Evolutionary conservation across 495 filamentous ascomycete genomes (phyloP).

Genomic region (Aspergillus ellipticus): DNA sequence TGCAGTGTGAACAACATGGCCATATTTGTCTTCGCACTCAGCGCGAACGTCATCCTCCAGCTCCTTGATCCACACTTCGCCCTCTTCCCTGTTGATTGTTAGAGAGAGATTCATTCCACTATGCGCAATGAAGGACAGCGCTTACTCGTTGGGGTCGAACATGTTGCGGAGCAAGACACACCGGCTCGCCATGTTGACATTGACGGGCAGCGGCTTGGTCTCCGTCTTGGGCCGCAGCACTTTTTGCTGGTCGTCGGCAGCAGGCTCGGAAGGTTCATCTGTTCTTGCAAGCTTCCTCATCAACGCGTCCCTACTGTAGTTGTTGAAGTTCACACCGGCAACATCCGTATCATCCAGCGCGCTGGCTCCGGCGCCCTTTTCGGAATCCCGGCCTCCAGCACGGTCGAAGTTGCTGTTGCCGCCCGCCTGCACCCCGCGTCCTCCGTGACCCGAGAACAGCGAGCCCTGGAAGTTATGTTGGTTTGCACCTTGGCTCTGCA

Average conservation of each 20-base stretch:
- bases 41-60: slow-evolving; percentile 88
- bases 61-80: slow-evolving; percentile 86
- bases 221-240: slow-evolving; percentile 77
- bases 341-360: slow-evolving; percentile 98
- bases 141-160: slow-evolving; percentile 91
- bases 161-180: slow-evolving; percentile 94
- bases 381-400: slow-evolving; percentile 82
- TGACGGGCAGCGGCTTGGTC: slow-evolving; percentile 74
- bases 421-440: slow-evolving; percentile 81
- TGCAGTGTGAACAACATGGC: slow-evolving; percentile 95
- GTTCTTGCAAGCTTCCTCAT: slow-evolving; percentile 97
- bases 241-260: slow-evolving; percentile 62
- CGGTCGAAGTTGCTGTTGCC: slow-evolving; percentile 83
- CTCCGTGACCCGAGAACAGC: slow-evolving; percentile 86
- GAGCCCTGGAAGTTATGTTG: slow-evolving; percentile 86
- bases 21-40: slow-evolving; percentile 95
- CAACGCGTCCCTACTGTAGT: slow-evolving; percentile 93
- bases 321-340: slow-evolving; percentile 98
- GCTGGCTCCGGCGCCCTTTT: slow-evolving; percentile 87
- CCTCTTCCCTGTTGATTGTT: slow-evolving; percentile 68
- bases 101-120: too few species aligned
- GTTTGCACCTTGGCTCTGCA: slow-evolving; percentile 69
- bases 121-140: too few species aligned
- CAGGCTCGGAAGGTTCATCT: slow-evolving; percentile 70
- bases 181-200: slow-evolving; percentile 87